Conservation (phyloP, 2,329 filamentous ascomycete species). For the Neofusicoccum umdonicola region DNA sequence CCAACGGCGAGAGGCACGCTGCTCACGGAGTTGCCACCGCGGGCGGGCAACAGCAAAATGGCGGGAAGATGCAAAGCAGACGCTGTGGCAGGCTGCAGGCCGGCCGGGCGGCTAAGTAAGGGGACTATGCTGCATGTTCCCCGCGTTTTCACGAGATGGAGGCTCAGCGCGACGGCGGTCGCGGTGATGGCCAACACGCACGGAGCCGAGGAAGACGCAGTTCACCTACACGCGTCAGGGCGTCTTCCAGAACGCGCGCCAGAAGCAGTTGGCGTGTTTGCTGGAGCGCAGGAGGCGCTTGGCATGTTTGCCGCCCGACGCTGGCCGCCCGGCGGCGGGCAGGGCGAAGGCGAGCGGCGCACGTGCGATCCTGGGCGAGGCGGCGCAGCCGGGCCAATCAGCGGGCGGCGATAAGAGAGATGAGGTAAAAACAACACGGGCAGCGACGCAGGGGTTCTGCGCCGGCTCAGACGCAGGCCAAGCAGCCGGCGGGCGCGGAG, state of each 20-base stretch:
- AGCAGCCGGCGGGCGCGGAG: background rate
- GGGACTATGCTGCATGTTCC: background rate
- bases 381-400: background rate
- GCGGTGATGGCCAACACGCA: background rate
- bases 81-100: background rate
- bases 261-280: slow-evolving; percentile 4
- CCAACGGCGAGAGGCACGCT: background rate
- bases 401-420: background rate
- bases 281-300: background rate
- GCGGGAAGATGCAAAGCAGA: background rate
- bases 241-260: background rate
- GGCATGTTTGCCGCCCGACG: slow-evolving; percentile 9
- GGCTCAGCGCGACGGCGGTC: background rate
- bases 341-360: slow-evolving; percentile 1
- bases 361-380: background rate
- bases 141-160: slow-evolving; percentile 12
- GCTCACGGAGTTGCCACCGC: background rate
- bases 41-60: background rate
- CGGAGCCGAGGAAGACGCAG: background rate
- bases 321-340: background rate
- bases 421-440: slow-evolving; percentile 8
- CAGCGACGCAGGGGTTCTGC: slow-evolving; percentile 3
- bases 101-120: slow-evolving; percentile 7
- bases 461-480: slow-evolving; percentile 10
- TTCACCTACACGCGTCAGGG: background rate